These are phyloP conservation scores for Dendrobium chrysotoxum DNA, from an alignment of 106 monocot genomes.

Conservation along the genomic window DNA sequence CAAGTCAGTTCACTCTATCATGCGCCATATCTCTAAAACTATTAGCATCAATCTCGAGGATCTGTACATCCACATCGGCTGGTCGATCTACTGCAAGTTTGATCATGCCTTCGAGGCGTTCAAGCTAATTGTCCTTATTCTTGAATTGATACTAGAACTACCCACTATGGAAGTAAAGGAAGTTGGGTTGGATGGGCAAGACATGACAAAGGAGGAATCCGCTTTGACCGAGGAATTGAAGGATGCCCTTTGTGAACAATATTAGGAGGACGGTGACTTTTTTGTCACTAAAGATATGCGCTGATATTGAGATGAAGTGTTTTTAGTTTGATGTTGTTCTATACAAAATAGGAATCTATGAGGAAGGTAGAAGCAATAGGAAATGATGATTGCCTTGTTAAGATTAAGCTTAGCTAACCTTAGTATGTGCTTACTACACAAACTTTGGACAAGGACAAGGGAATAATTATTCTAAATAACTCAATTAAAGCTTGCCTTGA, in stretches of 20 bases:
- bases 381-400: constrained; percentile 53
- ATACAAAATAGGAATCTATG: constrained; percentile 68
- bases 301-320: constrained; percentile 80
- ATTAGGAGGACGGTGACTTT: constrained; percentile 75
- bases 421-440: constrained; percentile 72
- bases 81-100: constrained; percentile 68
- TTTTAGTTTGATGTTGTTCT: constrained; percentile 72
- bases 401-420: constrained; percentile 61
- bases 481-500: too few species aligned
- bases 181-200: constrained; percentile 52
- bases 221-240: constrained; percentile 55
- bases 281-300: constrained; percentile 59
- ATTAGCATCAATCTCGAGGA: constrained; percentile 50
- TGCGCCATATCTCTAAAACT: constrained; percentile 88
- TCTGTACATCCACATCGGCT: constrained; percentile 56
- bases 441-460: constrained; percentile 26
- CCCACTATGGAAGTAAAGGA: constrained; percentile 52
- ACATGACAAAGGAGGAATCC: constrained; percentile 49
- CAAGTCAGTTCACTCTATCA: constrained; percentile 95
- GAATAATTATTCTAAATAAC: too few species aligned
- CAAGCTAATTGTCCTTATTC: constrained; percentile 53
- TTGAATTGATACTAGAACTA: constrained; percentile 44
- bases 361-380: constrained; percentile 63
- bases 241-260: constrained; percentile 53
- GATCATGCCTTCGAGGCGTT: constrained; percentile 92